A percentile compares a stretch with the other conserved stretches of the same genome.
Conservation (phyloP, 345 rosid species). For the Hibiscus mutabilis region DNA sequence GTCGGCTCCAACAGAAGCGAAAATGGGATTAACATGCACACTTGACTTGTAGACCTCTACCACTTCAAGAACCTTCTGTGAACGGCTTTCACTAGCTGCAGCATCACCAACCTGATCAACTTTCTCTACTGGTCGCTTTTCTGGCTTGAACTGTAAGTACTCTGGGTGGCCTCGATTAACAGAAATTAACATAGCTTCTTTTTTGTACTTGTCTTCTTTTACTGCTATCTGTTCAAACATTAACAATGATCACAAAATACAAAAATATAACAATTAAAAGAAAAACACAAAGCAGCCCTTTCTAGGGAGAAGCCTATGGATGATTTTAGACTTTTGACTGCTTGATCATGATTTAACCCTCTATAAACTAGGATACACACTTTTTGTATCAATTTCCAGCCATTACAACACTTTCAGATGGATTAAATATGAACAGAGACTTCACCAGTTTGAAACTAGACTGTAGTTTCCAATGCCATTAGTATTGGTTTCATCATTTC, state of each 20-base stretch:
- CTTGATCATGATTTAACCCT: neutral
- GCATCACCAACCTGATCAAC: constrained; percentile 35
- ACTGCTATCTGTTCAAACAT: constrained; percentile 41
- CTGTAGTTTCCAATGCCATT: neutral
- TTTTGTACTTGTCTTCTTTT: constrained; percentile 85
- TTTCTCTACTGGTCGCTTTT: constrained; percentile 52
- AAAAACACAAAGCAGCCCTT: neutral
- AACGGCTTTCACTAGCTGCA: constrained; percentile 28
- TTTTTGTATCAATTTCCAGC: neutral
- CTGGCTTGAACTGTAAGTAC: constrained; percentile 73
- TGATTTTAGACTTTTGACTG: neutral
- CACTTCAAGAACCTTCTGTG: constrained; percentile 60
- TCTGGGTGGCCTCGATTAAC: constrained; percentile 63
- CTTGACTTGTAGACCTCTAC: constrained; percentile 82
- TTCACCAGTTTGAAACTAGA: neutral
- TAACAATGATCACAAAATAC: neutral
- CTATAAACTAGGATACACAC: neutral
- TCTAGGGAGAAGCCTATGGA: constrained; percentile 1
- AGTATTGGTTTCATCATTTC: neutral
- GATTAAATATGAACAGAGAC: neutral
- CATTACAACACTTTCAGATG: neutral
- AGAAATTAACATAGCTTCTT: constrained; percentile 60
- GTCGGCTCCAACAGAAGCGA: constrained; percentile 75
- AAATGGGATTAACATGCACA: constrained; percentile 71
- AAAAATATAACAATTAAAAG: constrained; percentile 1